Evolutionary conservation across 1,139 yeast genomes (phyloP).

Genomic region (Geotrichum citri-aurantii): DNA sequence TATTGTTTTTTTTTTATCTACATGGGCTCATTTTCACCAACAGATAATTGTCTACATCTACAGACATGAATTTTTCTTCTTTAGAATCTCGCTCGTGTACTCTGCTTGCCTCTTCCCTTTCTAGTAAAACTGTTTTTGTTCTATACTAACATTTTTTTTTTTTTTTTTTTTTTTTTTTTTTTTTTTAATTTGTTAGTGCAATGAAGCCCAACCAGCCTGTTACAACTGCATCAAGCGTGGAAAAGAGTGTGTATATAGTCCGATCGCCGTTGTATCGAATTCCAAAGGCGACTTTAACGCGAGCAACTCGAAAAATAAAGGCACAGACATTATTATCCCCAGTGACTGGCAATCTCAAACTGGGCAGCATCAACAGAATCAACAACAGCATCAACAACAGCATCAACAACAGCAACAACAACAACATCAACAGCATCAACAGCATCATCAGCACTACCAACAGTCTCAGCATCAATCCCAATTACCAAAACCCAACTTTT

Average conservation of each 20-base stretch:
- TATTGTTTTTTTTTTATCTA: neutral
- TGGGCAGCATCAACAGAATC: neutral
- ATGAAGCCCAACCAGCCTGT: conserved; percentile 14
- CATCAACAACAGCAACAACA: neutral
- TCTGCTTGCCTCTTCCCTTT: neutral
- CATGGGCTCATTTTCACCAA: neutral
- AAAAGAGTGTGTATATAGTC: conserved; percentile 9
- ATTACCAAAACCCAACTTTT: conserved; percentile 2
- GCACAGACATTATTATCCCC: neutral
- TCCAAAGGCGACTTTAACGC: neutral
- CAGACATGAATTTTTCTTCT: neutral
- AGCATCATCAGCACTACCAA: neutral
- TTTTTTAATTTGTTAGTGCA: no score
- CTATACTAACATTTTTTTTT: neutral
- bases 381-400: neutral
- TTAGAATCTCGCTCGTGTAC: neutral
- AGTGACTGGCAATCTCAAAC: neutral
- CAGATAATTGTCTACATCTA: neutral
- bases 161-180: no score
- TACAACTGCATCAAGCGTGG: conserved; percentile 11
- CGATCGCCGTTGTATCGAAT: neutral
- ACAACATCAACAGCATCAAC: neutral
- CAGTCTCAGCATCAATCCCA: neutral
- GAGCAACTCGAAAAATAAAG: neutral
- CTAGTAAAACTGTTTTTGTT: neutral